A percentile compares a stretch with the other conserved stretches of the same genome.
phyloP scores from a whole-genome alignment of 2,329 filamentous ascomycete genomes.

The Xylariaceae sp. region DNA sequence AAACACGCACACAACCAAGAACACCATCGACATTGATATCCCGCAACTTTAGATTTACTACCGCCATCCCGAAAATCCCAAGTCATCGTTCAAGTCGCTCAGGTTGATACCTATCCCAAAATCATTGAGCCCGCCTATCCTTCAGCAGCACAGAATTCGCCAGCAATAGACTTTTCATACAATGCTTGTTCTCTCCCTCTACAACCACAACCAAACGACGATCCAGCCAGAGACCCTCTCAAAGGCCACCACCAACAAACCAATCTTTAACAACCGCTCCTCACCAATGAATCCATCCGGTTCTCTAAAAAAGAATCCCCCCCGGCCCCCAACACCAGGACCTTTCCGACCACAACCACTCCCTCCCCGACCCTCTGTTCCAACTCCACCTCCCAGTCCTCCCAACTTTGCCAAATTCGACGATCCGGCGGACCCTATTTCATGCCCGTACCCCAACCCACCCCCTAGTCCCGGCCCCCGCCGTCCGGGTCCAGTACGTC shows the following conservation, averaged over 20 bases:
- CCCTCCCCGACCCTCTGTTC: slow-evolving; percentile 26
- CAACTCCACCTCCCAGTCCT: slow-evolving; percentile 31
- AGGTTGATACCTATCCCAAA: neutral
- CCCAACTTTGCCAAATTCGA: slow-evolving; percentile 2
- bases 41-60: neutral
- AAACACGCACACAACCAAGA: slow-evolving; percentile 2
- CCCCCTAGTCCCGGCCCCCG: slow-evolving; percentile 23
- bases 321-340: slow-evolving; percentile 29
- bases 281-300: neutral
- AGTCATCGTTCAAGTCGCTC: no score
- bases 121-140: neutral
- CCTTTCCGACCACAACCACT: slow-evolving; percentile 26
- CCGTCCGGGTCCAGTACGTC: slow-evolving; percentile 25
- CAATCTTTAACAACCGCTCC: neutral
- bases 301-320: slow-evolving; percentile 16
- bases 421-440: slow-evolving; percentile 10
- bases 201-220: neutral
- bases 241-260: neutral
- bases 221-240: neutral
- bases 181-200: slow-evolving; percentile 8
- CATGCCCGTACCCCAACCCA: slow-evolving; percentile 22
- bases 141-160: neutral
- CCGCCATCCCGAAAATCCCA: neutral
- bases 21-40: neutral
- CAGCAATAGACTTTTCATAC: neutral